Percentiles rank a stretch among this genome's conserved stretches.
These are phyloP conservation scores for Orbilia quercus DNA, from an alignment of 2,329 filamentous ascomycete species.

Conservation along the genomic window DNA sequence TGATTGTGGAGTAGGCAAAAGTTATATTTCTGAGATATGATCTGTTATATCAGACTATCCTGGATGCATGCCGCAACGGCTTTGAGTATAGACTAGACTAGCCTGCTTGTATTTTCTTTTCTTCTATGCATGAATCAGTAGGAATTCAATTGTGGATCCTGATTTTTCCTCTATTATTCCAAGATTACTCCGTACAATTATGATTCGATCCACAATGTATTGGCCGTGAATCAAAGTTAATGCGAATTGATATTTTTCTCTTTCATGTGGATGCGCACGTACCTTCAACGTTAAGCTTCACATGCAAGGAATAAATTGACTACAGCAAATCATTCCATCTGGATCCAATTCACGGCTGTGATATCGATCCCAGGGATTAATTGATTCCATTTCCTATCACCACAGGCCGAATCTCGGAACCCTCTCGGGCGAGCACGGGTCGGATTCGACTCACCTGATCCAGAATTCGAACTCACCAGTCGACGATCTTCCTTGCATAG, in stretches of 20 bases:
- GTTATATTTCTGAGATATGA: slow-evolving; percentile 22
- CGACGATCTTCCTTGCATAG: slow-evolving; percentile 26
- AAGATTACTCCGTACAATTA: neutral
- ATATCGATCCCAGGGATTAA: slow-evolving; percentile 3
- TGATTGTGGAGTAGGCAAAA: slow-evolving; percentile 3
- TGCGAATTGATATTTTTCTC: too few species aligned
- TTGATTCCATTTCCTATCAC: neutral
- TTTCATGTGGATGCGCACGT: slow-evolving; percentile 42
- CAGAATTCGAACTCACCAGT: too few species aligned
- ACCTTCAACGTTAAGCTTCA: slow-evolving; percentile 30
- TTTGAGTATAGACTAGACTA: too few species aligned
- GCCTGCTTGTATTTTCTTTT: slow-evolving; percentile 14
- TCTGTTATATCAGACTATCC: slow-evolving; percentile 22
- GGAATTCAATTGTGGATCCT: slow-evolving; percentile 7
- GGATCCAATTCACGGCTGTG: neutral
- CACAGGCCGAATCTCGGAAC: slow-evolving; percentile 35
- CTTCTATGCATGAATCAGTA: neutral
- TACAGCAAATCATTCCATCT: slow-evolving; percentile 8
- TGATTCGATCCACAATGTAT: too few species aligned
- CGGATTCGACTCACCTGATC: too few species aligned
- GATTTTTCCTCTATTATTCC: slow-evolving; percentile 19
- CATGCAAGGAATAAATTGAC: slow-evolving; percentile 24
- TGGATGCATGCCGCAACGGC: neutral
- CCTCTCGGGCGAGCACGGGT: slow-evolving; percentile 19
- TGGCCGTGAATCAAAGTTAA: too few species aligned